phyloP scores from a whole-genome alignment of 2,329 filamentous ascomycete species.

The Epichloe gansuensis region DNA sequence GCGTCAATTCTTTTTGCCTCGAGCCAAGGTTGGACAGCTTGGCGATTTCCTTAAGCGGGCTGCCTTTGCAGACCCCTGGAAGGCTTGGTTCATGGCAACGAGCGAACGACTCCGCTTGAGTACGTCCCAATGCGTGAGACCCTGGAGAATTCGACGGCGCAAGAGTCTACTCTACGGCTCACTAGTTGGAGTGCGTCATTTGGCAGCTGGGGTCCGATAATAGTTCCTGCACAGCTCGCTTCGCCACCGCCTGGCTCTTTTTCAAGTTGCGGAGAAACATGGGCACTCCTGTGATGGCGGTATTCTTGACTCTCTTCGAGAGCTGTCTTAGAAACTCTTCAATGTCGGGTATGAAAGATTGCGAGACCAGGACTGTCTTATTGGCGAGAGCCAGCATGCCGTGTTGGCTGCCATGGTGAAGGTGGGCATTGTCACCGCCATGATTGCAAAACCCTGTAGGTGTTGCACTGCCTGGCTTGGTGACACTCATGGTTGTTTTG shows the following conservation, averaged over 20 bases:
- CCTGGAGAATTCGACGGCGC: constrained; percentile 13
- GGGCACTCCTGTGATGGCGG: constrained; percentile 12
- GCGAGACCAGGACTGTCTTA: constrained; percentile 4
- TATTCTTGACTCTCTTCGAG: constrained; percentile 3
- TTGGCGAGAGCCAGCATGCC: constrained; percentile 7
- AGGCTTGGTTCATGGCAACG: constrained; percentile 20
- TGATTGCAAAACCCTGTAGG: neutral
- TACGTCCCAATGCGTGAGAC: constrained; percentile 18
- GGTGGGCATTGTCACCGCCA: neutral
- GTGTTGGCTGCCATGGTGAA: neutral
- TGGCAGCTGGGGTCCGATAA: constrained; percentile 1
- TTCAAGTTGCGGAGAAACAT: constrained; percentile 9
- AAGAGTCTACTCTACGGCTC: constrained; percentile 13
- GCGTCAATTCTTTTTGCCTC: constrained; percentile 17
- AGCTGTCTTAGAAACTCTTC: constrained; percentile 9
- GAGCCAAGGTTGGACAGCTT: constrained; percentile 10
- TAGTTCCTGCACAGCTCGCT: constrained; percentile 7
- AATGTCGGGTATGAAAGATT: constrained; percentile 10
- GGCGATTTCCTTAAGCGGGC: constrained; percentile 13
- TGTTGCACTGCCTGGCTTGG: neutral
- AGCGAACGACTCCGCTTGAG: constrained; percentile 21
- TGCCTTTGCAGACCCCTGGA: constrained; percentile 20
- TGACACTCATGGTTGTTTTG: neutral
- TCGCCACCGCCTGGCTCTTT: constrained; percentile 9
- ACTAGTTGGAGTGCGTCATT: constrained; percentile 7